Evolutionary conservation across 805 yeast genomes (phyloP), one percentile per base, ranked within the genome.

Genomic region (Danielozyma ontarioensis): DNA sequence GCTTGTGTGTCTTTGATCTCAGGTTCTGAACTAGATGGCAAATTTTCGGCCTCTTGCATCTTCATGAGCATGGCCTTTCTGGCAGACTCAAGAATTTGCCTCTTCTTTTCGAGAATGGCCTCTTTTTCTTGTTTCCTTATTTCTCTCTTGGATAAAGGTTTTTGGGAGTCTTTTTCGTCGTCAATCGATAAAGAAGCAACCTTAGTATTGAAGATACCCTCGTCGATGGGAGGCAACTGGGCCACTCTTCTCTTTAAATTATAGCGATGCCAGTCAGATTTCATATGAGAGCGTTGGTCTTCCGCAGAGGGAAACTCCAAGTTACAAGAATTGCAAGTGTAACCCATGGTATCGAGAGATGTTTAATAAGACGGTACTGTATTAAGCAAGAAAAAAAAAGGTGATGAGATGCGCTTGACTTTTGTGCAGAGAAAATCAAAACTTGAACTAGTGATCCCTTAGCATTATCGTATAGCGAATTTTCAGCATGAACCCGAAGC

Each of bases 51-150:
- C 17, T 44, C 46, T 28, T 40, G 57, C 16, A 59, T 58, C 40
- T 46, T 55, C 5, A 45, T 55, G 13, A 53, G 37, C 67, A 71
- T 59, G 32, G 64, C 60, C 32, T 56, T 53, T 45, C 61, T 64
- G 3, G 78, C 78, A 4, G 62, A 49, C 39, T 70, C 74, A 37
- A 75, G 55, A 17, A 75, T 59, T 39, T 67, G 62, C 33, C 62
- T 60, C 50, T 70, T 74, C 53, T 71, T 71, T 39, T 66, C 75
- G 13, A 62, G 50, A 19, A 75, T 50, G 3, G 63, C 74, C 42
- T 72, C 78, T 43, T 67, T 72, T 28, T 72, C 73, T 42, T 57
- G 64, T 42, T 70, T 62, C 48, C 78, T 64, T 35, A 58, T 59
- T 36, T 74, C 79, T 38, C 70, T 73, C 57, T 73, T 74, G 8